Percentiles rank a stretch among this genome's conserved stretches.
Evolutionary conservation across 331 rosid genomes (phyloP).

Genomic region (Rosa hybrid): DNA sequence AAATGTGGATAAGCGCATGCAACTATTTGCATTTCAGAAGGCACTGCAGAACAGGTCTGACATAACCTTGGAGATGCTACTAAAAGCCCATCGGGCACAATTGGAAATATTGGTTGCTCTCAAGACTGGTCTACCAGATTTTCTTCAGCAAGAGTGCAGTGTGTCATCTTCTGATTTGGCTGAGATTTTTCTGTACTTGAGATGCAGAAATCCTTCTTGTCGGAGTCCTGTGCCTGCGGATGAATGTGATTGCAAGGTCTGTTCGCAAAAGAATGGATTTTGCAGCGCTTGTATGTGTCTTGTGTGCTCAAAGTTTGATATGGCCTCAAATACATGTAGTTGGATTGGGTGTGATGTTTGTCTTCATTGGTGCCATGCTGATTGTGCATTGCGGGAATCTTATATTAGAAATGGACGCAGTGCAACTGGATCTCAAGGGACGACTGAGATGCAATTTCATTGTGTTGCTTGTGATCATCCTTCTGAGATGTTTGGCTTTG

Average conservation of each 20-base stretch:
- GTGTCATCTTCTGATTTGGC: slow-evolving; percentile 70
- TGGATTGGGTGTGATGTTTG: slow-evolving; percentile 99
- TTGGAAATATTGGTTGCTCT: slow-evolving; percentile 88
- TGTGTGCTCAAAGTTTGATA: slow-evolving; percentile 89
- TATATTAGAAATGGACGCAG: slow-evolving; percentile 84
- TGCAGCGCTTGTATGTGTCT: slow-evolving; percentile 97
- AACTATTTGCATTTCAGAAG: slow-evolving; percentile 58
- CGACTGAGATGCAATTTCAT: slow-evolving; percentile 93
- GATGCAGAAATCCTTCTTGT: slow-evolving; percentile 76
- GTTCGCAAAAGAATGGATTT: slow-evolving; percentile 82
- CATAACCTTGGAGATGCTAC: slow-evolving; percentile 62
- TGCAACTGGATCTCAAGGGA: slow-evolving; percentile 62
- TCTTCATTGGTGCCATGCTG: slow-evolving; percentile 97
- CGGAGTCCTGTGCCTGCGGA: slow-evolving; percentile 79
- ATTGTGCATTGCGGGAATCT: slow-evolving; percentile 83
- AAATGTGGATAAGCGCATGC: slow-evolving; percentile 65
- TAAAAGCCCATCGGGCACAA: slow-evolving; percentile 70
- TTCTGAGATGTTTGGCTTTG: slow-evolving; percentile 98
- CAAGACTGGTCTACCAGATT: slow-evolving; percentile 68
- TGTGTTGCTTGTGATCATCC: slow-evolving; percentile 97
- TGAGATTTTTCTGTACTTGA: slow-evolving; percentile 73
- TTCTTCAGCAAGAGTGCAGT: slow-evolving; percentile 50
- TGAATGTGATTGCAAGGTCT: slow-evolving; percentile 97
- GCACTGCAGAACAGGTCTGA: slow-evolving; percentile 75
- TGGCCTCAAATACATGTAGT: slow-evolving; percentile 87